Base-by-base conservation (phyloP, 78 protist genomes). In the Pigoraptor vietnamica region DNA sequence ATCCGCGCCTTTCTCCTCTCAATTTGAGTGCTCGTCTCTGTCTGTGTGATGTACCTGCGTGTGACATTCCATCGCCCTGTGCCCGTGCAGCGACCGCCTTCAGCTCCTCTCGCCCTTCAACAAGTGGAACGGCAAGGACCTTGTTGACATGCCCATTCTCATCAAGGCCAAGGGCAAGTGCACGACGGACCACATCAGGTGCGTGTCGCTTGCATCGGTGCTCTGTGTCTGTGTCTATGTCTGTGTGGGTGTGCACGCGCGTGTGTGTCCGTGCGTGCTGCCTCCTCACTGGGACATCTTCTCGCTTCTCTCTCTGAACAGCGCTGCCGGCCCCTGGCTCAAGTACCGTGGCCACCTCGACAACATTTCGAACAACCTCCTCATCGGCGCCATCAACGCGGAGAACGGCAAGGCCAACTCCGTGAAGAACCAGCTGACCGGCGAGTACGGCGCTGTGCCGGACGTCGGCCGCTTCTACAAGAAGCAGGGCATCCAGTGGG, bases 331-430 rank as follows among this genome's bases (percentile, higher is more conserved):
- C 55, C 98, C 98, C 81, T 98, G 99, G 99, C 95, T 98, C 93
- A 97, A 96, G 95, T 96, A 96, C 98, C 95, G 99, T 55, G 99
- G 99, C 40, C 99, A 98, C 93, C 92, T 98, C 90, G 98, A 98
- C 91, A 98, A 98, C 96, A 98, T 98, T 90, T 93, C 97, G 55
- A 97, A 98, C 97, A 98, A 98, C 94, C 86, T 96, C 95, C 90
- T 97, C 48, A 97, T 97, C 39, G 99, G 98, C 48, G 99, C 98
- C 90, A 92, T 93, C 94, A 97, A 96, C 95, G 35, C 93, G 67
- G 96, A 94, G 93, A 96, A 97, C 89, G 96, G 92, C 90, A 93
- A 97, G 96, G 96, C 94, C 92, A 97, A 97, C 96, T 87, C 83
- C 56, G 97, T 97, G 40, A 81, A 93, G 93, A 97, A 98, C 96